phyloP scores from a whole-genome alignment of 2,329 filamentous ascomycete genomes.

The Tolypocladium capitatum region DNA sequence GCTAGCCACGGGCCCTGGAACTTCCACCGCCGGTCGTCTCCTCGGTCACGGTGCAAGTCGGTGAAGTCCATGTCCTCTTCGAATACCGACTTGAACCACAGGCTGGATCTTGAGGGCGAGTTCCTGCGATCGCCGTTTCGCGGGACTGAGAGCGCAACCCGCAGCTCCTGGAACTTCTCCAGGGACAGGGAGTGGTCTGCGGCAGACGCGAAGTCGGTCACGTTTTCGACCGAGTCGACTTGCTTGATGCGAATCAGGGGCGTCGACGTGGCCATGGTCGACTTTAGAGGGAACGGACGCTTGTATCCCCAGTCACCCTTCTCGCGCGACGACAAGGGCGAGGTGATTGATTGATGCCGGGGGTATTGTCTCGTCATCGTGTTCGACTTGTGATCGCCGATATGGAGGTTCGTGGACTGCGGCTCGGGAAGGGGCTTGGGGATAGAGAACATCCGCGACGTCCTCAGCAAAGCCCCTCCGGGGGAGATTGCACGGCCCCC shows the following conservation, averaged over 20 bases:
- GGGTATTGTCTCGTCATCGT: slow-evolving; percentile 58
- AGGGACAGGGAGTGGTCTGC: slow-evolving; percentile 70
- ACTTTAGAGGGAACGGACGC: slow-evolving; percentile 63
- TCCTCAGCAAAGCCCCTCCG: slow-evolving; percentile 60
- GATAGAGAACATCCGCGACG: slow-evolving; percentile 81
- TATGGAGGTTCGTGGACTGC: slow-evolving; percentile 27
- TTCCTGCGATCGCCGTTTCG: slow-evolving; percentile 9
- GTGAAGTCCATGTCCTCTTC: slow-evolving; percentile 45
- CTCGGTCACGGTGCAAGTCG: slow-evolving; percentile 19
- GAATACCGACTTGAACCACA: slow-evolving; percentile 39
- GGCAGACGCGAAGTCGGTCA: slow-evolving; percentile 79
- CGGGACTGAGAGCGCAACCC: slow-evolving; percentile 53
- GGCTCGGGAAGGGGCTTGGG: slow-evolving; percentile 61
- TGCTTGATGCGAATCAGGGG: slow-evolving; percentile 64
- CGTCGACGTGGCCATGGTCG: slow-evolving; percentile 58
- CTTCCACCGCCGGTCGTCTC: slow-evolving; percentile 46
- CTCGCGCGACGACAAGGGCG: slow-evolving; percentile 55
- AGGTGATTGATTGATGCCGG: slow-evolving; percentile 71
- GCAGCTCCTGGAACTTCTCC: slow-evolving; percentile 75
- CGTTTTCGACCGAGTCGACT: slow-evolving; percentile 73
- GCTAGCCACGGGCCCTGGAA: slow-evolving; percentile 55
- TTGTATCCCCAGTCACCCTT: slow-evolving; percentile 92
- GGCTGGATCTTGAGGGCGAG: slow-evolving; percentile 6
- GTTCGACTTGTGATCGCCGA: slow-evolving; percentile 22
- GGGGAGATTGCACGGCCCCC: slow-evolving; percentile 34